These are phyloP conservation scores for Atkinsonella hypoxylon DNA, from an alignment of 2,329 filamentous ascomycete genomes.

Conservation along the genomic window DNA sequence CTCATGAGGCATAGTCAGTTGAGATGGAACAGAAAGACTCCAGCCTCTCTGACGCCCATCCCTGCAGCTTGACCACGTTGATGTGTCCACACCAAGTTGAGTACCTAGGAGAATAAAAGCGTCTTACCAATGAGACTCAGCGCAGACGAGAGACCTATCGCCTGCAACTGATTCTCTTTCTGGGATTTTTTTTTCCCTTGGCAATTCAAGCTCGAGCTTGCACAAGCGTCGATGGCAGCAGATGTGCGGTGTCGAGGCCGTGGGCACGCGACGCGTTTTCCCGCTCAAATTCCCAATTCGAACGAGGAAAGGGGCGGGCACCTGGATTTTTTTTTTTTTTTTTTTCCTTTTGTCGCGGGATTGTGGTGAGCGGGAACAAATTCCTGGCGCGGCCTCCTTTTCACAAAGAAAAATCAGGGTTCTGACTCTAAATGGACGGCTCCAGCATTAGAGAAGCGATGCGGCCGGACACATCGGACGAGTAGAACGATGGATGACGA, in stretches of 20 bases:
- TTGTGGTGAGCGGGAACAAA: conserved; percentile 1
- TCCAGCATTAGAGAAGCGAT: conserved; percentile 18
- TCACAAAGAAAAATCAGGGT: conserved; percentile 6
- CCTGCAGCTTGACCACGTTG: neutral
- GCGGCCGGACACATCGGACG: conserved; percentile 21
- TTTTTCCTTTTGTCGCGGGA: neutral
- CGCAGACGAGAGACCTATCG: conserved; percentile 47
- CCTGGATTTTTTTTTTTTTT: neutral
- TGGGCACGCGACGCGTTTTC: conserved; percentile 22
- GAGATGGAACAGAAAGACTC: neutral
- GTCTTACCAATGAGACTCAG: conserved; percentile 46
- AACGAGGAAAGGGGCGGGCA: conserved; percentile 9
- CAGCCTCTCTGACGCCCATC: neutral
- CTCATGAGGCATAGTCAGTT: neutral
- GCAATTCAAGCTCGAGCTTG: conserved; percentile 13
- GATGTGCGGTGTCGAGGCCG: conserved; percentile 9
- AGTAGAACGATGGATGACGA: conserved; percentile 2
- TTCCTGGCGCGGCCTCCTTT: conserved; percentile 8
- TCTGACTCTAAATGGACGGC: neutral
- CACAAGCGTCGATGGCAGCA: conserved; percentile 7
- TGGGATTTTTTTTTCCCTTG: conserved; percentile 15
- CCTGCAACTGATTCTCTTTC: conserved; percentile 46
- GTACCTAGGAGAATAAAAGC: neutral
- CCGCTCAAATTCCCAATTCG: conserved; percentile 11
- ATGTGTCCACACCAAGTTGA: no score